These are phyloP conservation scores for Excoecaria agallocha DNA, from an alignment of 345 rosid species.

Conservation along the genomic window DNA sequence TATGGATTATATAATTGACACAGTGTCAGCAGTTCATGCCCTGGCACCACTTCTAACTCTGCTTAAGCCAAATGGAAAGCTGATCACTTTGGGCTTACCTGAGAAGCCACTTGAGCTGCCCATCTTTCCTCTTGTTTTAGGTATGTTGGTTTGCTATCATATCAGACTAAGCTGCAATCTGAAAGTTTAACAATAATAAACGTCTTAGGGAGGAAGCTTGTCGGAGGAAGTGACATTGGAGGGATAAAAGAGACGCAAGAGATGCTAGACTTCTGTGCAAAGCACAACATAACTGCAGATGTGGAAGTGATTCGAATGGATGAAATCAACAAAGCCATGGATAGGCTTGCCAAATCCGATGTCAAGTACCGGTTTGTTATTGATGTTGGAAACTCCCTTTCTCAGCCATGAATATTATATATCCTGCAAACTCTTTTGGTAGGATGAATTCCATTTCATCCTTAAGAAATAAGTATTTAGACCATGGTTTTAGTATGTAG, in stretches of 20 bases:
- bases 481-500: no score
- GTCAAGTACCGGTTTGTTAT: conserved; percentile 86
- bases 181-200: not conserved
- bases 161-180: not conserved
- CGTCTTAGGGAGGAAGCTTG: conserved; percentile 58
- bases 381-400: conserved; percentile 67
- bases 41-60: conserved; percentile 60
- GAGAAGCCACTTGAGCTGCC: conserved; percentile 76
- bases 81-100: conserved; percentile 71
- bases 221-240: conserved; percentile 79
- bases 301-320: conserved; percentile 74
- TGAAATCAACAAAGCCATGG: conserved; percentile 71
- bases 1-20: conserved; percentile 87
- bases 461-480: no score
- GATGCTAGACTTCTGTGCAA: conserved; percentile 86
- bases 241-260: conserved; percentile 84
- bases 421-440: no score
- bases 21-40: conserved; percentile 79
- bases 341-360: conserved; percentile 87
- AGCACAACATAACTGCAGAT: conserved; percentile 69
- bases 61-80: conserved; percentile 72
- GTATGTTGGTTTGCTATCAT: conserved; percentile 28
- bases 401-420: conserved; percentile 1
- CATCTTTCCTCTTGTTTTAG: conserved; percentile 60
- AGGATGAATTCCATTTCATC: no score